phyloP scores from a whole-genome alignment of 495 filamentous ascomycete species.

The Aspergillus sclerotiicarbonarius region DNA sequence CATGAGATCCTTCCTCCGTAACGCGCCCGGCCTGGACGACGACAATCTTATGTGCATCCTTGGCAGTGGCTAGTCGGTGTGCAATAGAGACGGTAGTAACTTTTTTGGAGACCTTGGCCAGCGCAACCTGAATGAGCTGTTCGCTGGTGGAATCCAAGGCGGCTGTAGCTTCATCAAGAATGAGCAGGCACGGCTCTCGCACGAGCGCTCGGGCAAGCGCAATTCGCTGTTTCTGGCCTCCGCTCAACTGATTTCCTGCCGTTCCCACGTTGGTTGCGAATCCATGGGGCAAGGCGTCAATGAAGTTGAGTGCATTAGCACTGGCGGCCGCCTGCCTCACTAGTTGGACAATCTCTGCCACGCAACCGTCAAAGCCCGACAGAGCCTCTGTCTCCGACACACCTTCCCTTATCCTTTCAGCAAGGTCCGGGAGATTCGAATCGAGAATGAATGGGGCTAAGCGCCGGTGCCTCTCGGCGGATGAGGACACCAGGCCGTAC shows the following conservation, averaged over 20 bases:
- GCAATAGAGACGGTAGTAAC: constrained; percentile 42
- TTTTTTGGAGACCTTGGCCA: constrained; percentile 37
- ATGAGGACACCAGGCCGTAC: constrained; percentile 59
- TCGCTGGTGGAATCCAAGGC: constrained; percentile 53
- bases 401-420: constrained; percentile 27
- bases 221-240: constrained; percentile 61
- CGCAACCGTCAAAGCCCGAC: constrained; percentile 16
- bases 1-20: constrained; percentile 51
- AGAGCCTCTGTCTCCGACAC: constrained; percentile 22
- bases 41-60: constrained; percentile 62
- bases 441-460: constrained; percentile 32
- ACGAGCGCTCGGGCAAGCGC: constrained; percentile 69
- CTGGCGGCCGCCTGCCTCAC: constrained; percentile 37
- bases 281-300: constrained; percentile 47
- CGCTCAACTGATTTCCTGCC: constrained; percentile 55
- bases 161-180: constrained; percentile 77
- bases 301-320: constrained; percentile 43
- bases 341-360: constrained; percentile 36
- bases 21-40: constrained; percentile 51
- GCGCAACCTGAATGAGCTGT: constrained; percentile 44
- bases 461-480: constrained; percentile 31
- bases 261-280: constrained; percentile 50
- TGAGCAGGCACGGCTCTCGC: constrained; percentile 68
- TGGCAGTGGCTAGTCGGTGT: constrained; percentile 39
- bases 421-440: constrained; percentile 28